Percentiles rank a stretch among this genome's conserved stretches.
These are phyloP conservation scores for Articulospora tetracladia DNA, from an alignment of 495 filamentous ascomycete genomes.

Conservation along the genomic window DNA sequence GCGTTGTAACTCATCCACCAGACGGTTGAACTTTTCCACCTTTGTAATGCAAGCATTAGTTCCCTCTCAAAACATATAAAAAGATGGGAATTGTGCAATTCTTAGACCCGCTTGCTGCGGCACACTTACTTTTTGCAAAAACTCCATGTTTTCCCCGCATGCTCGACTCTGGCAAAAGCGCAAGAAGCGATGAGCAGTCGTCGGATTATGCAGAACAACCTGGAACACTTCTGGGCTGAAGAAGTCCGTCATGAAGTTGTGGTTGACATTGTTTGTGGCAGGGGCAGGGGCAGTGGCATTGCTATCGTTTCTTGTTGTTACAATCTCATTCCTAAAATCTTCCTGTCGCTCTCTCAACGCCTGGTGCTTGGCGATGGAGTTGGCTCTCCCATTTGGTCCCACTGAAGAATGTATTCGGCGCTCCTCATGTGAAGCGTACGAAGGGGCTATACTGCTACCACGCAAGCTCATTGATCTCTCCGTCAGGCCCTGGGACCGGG, in stretches of 20 bases:
- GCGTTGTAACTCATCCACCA: constrained; percentile 34
- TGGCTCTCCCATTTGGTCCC: not conserved
- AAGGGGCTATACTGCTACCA: not conserved
- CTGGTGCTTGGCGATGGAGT: not conserved
- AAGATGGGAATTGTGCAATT: not conserved
- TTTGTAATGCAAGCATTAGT: constrained; percentile 11
- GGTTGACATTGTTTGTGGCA: not conserved
- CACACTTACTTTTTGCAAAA: constrained; percentile 34
- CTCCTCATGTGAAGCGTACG: not conserved
- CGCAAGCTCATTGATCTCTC: not conserved
- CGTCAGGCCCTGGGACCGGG: not conserved
- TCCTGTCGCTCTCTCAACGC: not conserved
- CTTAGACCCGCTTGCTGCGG: not conserved
- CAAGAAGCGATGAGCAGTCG: constrained; percentile 38
- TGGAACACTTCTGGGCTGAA: constrained; percentile 39
- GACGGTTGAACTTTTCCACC: constrained; percentile 32
- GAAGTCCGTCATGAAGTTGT: constrained; percentile 28
- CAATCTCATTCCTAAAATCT: not conserved
- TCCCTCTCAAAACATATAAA: not conserved
- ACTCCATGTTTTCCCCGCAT: constrained; percentile 44
- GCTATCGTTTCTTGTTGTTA: not conserved
- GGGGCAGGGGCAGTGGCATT: not conserved
- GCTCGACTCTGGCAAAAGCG: constrained; percentile 36
- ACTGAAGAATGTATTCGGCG: not conserved
- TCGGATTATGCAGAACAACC: constrained; percentile 39